Base-by-base conservation (phyloP, 1,284 basidiomycete genomes). In the Naganishia liquefaciens region DNA sequence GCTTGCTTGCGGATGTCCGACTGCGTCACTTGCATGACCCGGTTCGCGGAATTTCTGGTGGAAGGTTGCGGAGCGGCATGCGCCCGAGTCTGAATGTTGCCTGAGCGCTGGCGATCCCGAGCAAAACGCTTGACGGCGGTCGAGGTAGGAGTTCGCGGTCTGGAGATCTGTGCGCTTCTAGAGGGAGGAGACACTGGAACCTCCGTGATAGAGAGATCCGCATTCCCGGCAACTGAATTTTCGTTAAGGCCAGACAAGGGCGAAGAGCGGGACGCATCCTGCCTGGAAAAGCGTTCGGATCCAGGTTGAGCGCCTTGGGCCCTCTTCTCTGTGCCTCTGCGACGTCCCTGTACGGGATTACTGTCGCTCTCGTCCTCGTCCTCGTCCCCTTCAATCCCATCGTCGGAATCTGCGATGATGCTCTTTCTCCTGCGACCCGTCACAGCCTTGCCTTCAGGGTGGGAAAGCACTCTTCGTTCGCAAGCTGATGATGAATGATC, bases 91-190 rank as follows among this genome's bases (percentile, higher is more conserved):
- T 47, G 55, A 17, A 42, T 9, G 21, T 37, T 43, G 21, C 53
- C 54, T 6, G 57, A 60, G 13, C 57, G 57, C 46, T 60, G 57
- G 19, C 57, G 57, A 21, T 60, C 57, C n/a, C 57, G 44, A 7
- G 46, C 1, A 25, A 40, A 60, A 5, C 57, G 55, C 9, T 46
- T 58, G 0, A 46, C 54, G 37, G 47, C 47, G 47, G 54, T 30
- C 42, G 53, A 54, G 17, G 40, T 19, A 23, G 57, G 54, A 3
- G 42, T 55, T 17, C 42, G 40, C 40, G 46, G 44, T 40, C 46
- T 33, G 6, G 42, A 25, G 21, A 43, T 19, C 21, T 28, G 54
- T 13, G 30, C 19, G n/a, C 40, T 23, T 6, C 11, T 27, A 4
- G 43, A 46, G 2, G 54, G 42, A 4, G 54, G 54, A 21, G 54